Conservation (phyloP, 75 land plant genomes). For the Picea glauca region DNA sequence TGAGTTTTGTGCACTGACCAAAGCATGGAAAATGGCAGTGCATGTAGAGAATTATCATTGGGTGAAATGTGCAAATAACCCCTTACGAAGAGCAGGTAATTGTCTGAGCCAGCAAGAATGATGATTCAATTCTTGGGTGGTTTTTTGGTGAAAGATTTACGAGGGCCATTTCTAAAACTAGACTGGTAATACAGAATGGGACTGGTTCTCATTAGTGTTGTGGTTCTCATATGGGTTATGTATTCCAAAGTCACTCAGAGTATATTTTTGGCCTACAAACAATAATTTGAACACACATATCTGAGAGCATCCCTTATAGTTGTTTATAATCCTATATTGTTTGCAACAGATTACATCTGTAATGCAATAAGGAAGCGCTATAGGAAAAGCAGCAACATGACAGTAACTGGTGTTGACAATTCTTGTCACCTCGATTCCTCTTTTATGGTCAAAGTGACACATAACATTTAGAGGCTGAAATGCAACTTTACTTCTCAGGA, state of each 20-base stretch:
- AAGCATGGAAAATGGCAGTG: too few relatives aligned
- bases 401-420: slow-evolving; percentile 16
- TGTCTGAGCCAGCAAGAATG: too few relatives aligned
- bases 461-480: slow-evolving; percentile 49
- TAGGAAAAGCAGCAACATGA: slow-evolving; percentile 19
- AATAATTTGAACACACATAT: slow-evolving; percentile 85
- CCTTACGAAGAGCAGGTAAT: too few relatives aligned
- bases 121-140: too few relatives aligned
- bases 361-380: slow-evolving; percentile 25
- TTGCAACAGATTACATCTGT: slow-evolving; percentile 61
- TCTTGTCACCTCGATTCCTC: slow-evolving; percentile 34
- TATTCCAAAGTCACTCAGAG: slow-evolving; percentile 70
- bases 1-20: neutral
- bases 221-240: slow-evolving; percentile 56
- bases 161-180: neutral
- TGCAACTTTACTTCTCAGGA: slow-evolving; percentile 31
- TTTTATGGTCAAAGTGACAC: slow-evolving; percentile 20
- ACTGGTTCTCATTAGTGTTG: slow-evolving; percentile 27
- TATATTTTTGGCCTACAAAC: slow-evolving; percentile 80
- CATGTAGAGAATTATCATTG: too few relatives aligned
- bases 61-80: too few relatives aligned
- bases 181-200: slow-evolving; percentile 38
- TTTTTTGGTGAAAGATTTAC: too few relatives aligned
- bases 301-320: slow-evolving; percentile 89
- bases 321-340: slow-evolving; percentile 76